These are phyloP conservation scores for Schwanniomyces occidentalis DNA, from an alignment of 805 yeast species.

Conservation along the genomic window DNA sequence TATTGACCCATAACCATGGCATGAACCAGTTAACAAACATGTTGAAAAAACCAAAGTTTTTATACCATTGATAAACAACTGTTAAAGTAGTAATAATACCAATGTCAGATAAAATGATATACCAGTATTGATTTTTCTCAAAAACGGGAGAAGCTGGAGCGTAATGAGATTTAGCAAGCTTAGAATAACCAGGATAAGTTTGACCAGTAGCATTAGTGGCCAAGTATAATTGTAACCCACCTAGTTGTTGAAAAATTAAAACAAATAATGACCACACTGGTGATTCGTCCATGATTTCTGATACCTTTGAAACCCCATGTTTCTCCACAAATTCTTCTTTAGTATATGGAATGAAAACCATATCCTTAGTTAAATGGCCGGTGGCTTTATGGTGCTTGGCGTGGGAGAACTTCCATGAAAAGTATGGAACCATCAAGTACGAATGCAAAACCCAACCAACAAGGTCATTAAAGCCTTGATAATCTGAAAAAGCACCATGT, in stretches of 20 bases:
- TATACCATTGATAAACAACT: slow-evolving; percentile 53
- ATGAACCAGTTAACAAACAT: slow-evolving; percentile 55
- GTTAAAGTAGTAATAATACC: slow-evolving; percentile 49
- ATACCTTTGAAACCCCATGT: slow-evolving; percentile 31
- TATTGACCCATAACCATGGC: slow-evolving; percentile 62
- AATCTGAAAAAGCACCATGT: slow-evolving; percentile 61
- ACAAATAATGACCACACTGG: slow-evolving; percentile 48
- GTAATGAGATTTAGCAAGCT: slow-evolving; percentile 49
- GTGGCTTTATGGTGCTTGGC: slow-evolving; percentile 65
- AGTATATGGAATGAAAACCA: slow-evolving; percentile 59
- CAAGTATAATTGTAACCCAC: slow-evolving; percentile 54
- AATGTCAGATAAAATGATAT: slow-evolving; percentile 52
- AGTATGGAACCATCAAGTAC: slow-evolving; percentile 57
- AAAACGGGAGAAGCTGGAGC: slow-evolving; percentile 57
- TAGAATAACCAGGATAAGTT: slow-evolving; percentile 38
- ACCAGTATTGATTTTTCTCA: slow-evolving; percentile 56
- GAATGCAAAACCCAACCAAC: slow-evolving; percentile 65
- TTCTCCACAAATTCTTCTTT: slow-evolving; percentile 44
- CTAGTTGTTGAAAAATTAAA: slow-evolving; percentile 54
- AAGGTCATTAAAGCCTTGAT: slow-evolving; percentile 50
- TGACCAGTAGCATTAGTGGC: slow-evolving; percentile 60
- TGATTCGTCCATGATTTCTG: slow-evolving; percentile 54
- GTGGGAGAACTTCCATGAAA: slow-evolving; percentile 63
- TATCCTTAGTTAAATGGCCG: slow-evolving; percentile 59
- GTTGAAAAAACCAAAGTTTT: slow-evolving; percentile 48